Percentiles rank a stretch among this genome's conserved stretches.
phyloP scores from a whole-genome alignment of 345 rosid genomes.

The Hibiscus tridactylites region DNA sequence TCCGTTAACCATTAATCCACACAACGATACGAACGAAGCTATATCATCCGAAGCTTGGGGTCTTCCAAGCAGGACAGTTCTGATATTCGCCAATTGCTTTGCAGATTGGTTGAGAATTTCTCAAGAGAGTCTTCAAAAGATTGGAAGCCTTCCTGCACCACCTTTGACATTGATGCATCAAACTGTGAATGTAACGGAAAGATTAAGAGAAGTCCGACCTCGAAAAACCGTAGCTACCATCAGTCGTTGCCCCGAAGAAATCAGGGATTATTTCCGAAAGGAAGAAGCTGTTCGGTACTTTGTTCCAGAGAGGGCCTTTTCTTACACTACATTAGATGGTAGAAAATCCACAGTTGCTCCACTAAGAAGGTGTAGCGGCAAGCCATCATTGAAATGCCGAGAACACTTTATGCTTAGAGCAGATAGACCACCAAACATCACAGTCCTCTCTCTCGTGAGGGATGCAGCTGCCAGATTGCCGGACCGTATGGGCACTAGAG shows the following conservation, averaged over 20 bases:
- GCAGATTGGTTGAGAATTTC: conserved; percentile 35
- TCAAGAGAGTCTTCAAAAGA: conserved; percentile 32
- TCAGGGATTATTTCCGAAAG: conserved; percentile 27
- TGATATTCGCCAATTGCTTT: conserved; percentile 29
- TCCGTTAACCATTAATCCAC: conserved; percentile 11
- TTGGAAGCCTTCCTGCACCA: conserved; percentile 34
- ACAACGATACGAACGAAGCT: conserved; percentile 16
- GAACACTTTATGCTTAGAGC: conserved; percentile 43
- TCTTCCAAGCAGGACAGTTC: conserved; percentile 24
- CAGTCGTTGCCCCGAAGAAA: conserved; percentile 24
- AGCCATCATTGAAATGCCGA: conserved; percentile 30
- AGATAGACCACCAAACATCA: conserved; percentile 35
- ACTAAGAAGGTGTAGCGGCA: conserved; percentile 33
- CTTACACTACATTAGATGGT: conserved; percentile 35
- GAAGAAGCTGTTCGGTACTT: conserved; percentile 37
- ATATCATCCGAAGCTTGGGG: conserved; percentile 34
- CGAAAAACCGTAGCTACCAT: conserved; percentile 28
- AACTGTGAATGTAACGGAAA: conserved; percentile 26
- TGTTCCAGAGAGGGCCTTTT: conserved; percentile 34
- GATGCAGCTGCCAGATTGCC: conserved; percentile 44
- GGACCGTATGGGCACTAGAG: conserved; percentile 33
- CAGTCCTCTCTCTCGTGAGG: conserved; percentile 35
- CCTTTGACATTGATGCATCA: conserved; percentile 25
- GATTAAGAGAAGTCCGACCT: conserved; percentile 25
- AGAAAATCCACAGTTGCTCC: conserved; percentile 37